These are phyloP conservation scores for Blastomyces emzantsi DNA, from an alignment of 2,329 filamentous ascomycete genomes.

Conservation along the genomic window DNA sequence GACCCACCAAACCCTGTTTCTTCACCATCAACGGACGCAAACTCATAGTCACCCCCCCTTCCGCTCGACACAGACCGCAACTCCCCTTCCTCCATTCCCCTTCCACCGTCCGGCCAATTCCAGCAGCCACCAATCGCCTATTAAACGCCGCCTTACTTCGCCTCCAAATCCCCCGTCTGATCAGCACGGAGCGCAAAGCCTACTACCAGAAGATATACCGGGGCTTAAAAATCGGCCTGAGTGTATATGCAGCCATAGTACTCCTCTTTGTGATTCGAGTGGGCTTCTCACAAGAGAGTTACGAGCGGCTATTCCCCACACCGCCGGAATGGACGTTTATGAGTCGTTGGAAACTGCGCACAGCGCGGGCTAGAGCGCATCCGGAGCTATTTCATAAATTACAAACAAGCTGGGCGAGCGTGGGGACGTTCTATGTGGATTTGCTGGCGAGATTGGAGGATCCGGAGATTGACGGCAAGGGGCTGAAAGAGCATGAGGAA, in stretches of 20 bases:
- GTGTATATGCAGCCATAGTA: constrained; percentile 58
- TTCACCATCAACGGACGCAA: constrained; percentile 52
- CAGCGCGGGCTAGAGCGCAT: constrained; percentile 52
- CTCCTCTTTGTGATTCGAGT: constrained; percentile 54
- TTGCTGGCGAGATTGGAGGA: constrained; percentile 63
- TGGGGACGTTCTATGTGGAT: constrained; percentile 52
- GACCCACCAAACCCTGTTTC: constrained; percentile 32
- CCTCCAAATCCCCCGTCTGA: constrained; percentile 38
- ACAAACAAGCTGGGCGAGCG: constrained; percentile 59
- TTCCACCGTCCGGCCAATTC: constrained; percentile 40
- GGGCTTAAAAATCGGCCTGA: constrained; percentile 60
- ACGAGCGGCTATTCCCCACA: constrained; percentile 69
- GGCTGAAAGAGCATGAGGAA: constrained; percentile 48
- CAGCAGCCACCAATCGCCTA: constrained; percentile 39
- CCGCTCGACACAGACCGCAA: constrained; percentile 46
- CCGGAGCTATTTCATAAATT: constrained; percentile 45
- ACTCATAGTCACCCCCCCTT: constrained; percentile 43
- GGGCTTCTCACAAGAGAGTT: constrained; percentile 61
- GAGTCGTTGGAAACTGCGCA: constrained; percentile 59
- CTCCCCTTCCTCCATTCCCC: constrained; percentile 56
- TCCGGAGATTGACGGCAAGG: constrained; percentile 56
- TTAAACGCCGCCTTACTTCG: constrained; percentile 7
- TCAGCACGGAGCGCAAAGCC: constrained; percentile 55
- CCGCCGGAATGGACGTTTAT: constrained; percentile 71
- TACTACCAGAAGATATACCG: constrained; percentile 52